Conservation (phyloP, 2,329 filamentous ascomycete genomes). For the Ophiostoma pallidulum region DNA sequence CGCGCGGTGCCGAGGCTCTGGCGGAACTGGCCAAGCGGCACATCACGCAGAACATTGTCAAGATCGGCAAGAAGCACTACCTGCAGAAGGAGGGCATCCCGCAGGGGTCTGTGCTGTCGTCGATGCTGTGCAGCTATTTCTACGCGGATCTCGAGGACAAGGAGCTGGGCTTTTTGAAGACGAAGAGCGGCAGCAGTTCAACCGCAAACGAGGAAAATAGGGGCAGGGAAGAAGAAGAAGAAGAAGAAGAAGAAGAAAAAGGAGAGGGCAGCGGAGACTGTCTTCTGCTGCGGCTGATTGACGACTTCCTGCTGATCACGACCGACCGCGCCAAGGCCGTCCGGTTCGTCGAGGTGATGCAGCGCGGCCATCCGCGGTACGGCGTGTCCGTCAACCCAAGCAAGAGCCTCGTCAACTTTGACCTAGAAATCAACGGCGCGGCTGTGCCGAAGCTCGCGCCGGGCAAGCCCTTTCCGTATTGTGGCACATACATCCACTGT, state of each 20-base stretch:
- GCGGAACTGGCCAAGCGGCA: constrained; percentile 68
- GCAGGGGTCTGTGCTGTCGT: constrained; percentile 83
- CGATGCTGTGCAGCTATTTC: constrained; percentile 86
- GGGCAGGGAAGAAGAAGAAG: too few relatives aligned
- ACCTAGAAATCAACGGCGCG: constrained; percentile 45
- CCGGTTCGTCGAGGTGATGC: constrained; percentile 71
- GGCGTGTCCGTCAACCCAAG: constrained; percentile 66
- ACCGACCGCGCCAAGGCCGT: constrained; percentile 56
- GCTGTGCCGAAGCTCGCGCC: constrained; percentile 39
- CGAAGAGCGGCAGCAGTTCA: background rate
- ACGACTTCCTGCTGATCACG: constrained; percentile 88
- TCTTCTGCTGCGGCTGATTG: constrained; percentile 72
- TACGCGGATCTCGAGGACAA: constrained; percentile 77
- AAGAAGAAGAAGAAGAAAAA: too few relatives aligned
- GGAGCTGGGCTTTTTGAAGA: constrained; percentile 54
- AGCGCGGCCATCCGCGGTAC: constrained; percentile 65
- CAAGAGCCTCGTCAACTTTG: constrained; percentile 84
- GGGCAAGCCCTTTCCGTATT: constrained; percentile 66
- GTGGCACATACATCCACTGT: constrained; percentile 69
- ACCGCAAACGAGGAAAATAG: too few relatives aligned
- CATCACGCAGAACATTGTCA: constrained; percentile 75
- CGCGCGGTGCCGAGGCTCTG: constrained; percentile 49
- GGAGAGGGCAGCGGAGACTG: too few relatives aligned
- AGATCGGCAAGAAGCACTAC: constrained; percentile 80
- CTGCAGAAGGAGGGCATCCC: constrained; percentile 84